Evolutionary conservation across 441 rosid species (phyloP).

Genomic region (Corymbia citriodora): DNA sequence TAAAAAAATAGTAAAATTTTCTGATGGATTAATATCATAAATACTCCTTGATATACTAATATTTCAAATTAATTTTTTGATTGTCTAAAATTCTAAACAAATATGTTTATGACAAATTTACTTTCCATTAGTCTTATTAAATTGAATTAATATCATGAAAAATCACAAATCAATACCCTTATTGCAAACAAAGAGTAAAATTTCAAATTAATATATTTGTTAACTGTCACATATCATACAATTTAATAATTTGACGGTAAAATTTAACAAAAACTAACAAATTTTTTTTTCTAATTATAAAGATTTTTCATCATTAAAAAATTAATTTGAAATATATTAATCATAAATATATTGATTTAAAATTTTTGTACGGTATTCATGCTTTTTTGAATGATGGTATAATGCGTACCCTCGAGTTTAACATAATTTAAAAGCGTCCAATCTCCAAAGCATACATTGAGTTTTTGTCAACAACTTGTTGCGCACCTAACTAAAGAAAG

Average conservation of each 20-base stretch:
- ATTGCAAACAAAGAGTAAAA: too few species aligned
- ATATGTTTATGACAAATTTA: too few species aligned
- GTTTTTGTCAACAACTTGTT: neutral
- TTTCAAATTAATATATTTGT: fast-evolving
- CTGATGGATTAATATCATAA: fast-evolving
- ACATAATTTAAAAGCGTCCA: fast-evolving
- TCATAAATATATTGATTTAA: fast-evolving
- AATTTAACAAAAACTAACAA: fast-evolving
- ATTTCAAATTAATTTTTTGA: too few species aligned
- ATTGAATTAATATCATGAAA: too few species aligned
- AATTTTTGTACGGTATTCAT: fast-evolving
- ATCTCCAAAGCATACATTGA: neutral
- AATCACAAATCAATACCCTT: too few species aligned
- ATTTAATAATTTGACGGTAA: fast-evolving
- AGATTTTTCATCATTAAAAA: too few species aligned
- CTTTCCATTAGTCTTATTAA: fast-evolving
- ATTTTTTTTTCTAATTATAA: fast-evolving
- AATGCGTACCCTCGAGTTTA: neutral
- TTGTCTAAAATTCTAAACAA: fast-evolving
- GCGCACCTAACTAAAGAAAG: neutral
- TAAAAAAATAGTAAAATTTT: fast-evolving
- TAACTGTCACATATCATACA: fast-evolving
- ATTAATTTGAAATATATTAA: too few species aligned
- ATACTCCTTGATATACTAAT: fast-evolving
- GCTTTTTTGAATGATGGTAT: neutral